Base-by-base conservation (phyloP, 345 rosid species). In the Eucalyptus albens region DNA sequence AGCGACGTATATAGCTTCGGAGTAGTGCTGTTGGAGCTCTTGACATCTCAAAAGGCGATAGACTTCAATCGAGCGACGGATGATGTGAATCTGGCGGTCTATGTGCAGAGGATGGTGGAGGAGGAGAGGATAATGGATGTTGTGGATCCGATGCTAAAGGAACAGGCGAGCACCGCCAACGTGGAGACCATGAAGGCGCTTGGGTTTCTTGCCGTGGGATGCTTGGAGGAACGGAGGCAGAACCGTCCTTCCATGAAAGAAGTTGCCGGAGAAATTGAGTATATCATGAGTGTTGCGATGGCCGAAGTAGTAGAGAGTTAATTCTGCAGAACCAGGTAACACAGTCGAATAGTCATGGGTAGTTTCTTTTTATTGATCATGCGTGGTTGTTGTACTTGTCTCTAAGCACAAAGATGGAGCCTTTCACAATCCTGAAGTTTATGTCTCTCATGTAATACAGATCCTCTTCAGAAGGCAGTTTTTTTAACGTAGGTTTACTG, bases 221-320 rank as follows among this genome's bases (percentile, higher is more conserved):
- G 97, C 91, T 56, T 94, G 92, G 96, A 95, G 87, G 97, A 95
- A 22, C 91, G 91, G 37, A 92, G 97, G 88, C 95, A 95, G 89
- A 91, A 94, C 69, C 92, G 97, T 88, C 97, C 97, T 56, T 91
- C 97, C 5, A 95, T 95, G 95, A 95, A 94, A 90, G 95, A 94
- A 90, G 95, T 93, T 11, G 90, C 93, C 0, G 93, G 92, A 67
- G 96, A 95, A 89, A 94, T 95, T 31, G 94, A 94, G 89, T 94
- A 93, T 77, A 92, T 95, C 21, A 86, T 91, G 67, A 92, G 91
- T 42, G 86, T 92, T 49, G 89, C 87, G 3, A 55, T 53, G 9
- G 67, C 91, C 19, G 56, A 91, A 51, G 87, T 56, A 40, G 59
- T 10, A 26, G 82, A 89, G 86, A 85, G 42, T 50, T 86, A 31